phyloP scores from a whole-genome alignment of 2,329 filamentous ascomycete species.

The Aureobasidium sp. region DNA sequence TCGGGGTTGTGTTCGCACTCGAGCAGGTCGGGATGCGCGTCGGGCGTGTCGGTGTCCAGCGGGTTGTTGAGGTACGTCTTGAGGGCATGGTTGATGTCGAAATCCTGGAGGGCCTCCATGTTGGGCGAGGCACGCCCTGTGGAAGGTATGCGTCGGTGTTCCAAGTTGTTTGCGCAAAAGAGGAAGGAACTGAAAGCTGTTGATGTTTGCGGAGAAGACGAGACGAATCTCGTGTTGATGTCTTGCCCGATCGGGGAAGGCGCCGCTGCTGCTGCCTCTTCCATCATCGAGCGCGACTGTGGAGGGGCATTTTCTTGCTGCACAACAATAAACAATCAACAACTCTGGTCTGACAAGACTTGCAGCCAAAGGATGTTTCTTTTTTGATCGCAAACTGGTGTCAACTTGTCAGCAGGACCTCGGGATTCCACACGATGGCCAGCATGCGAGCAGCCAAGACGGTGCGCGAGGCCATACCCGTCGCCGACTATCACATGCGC shows the following conservation, averaged over 20 bases:
- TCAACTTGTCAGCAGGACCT: not conserved
- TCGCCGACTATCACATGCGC: conserved; percentile 16
- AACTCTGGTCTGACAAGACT: not conserved
- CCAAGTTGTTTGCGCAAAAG: not conserved
- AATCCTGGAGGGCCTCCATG: conserved; percentile 41
- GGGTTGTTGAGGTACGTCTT: conserved; percentile 97
- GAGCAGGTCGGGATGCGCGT: conserved; percentile 72
- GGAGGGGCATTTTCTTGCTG: not conserved
- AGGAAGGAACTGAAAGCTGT: not conserved
- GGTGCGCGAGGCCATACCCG: conserved; percentile 10
- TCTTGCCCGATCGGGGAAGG: conserved; percentile 9
- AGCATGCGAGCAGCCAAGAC: conserved; percentile 10
- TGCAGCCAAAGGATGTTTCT: not conserved
- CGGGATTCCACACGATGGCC: conserved; percentile 12
- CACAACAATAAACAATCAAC: conserved; percentile 1
- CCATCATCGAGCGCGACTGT: not conserved
- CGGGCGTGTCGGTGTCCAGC: conserved; percentile 68
- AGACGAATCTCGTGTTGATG: not conserved
- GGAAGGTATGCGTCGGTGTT: not conserved
- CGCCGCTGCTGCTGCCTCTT: not conserved
- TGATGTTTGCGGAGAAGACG: conserved; percentile 11
- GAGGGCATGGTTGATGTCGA: conserved; percentile 93
- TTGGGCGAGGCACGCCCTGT: conserved; percentile 1
- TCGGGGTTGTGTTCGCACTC: conserved; percentile 93
- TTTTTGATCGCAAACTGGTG: not conserved